Conservation (phyloP, 2,329 filamentous ascomycete species). For the Epichloe sibirici region DNA sequence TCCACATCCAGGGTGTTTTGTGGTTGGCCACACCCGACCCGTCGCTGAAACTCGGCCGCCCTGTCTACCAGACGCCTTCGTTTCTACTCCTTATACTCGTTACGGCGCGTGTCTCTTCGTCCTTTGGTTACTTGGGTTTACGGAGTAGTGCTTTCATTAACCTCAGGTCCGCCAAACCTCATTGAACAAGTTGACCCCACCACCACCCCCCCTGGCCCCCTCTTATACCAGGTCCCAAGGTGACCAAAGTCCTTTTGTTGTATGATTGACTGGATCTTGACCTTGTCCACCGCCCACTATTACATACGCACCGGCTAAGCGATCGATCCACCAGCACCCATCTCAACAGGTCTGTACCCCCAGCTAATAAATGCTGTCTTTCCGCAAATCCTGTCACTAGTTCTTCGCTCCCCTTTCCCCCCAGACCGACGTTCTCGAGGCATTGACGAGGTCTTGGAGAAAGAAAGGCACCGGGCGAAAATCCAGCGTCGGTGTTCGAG, state of each 20-base stretch:
- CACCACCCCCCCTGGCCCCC: background rate
- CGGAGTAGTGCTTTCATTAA: background rate
- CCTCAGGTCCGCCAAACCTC: too few species aligned
- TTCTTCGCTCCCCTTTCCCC: background rate
- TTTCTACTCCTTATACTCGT: too few species aligned
- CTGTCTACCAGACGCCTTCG: too few species aligned
- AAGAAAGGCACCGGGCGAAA: background rate
- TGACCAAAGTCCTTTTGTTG: background rate
- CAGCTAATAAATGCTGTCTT: background rate
- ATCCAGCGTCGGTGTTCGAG: background rate
- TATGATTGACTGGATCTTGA: background rate
- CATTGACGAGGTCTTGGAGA: background rate
- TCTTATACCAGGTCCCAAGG: background rate
- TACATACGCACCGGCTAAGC: conserved; percentile 1
- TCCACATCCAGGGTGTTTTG: background rate
- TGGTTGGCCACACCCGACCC: too few species aligned
- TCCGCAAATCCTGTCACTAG: conserved; percentile 2
- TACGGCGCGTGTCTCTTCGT: too few species aligned
- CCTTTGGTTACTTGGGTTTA: background rate
- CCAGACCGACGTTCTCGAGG: background rate
- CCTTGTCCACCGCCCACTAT: conserved; percentile 3
- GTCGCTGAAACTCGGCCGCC: too few species aligned
- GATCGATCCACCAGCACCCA: conserved; percentile 5
- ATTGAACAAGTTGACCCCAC: too few species aligned
- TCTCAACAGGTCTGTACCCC: background rate